These are phyloP conservation scores for Taiozyma onychis DNA, from an alignment of 1,139 yeast genomes.

Conservation along the genomic window DNA sequence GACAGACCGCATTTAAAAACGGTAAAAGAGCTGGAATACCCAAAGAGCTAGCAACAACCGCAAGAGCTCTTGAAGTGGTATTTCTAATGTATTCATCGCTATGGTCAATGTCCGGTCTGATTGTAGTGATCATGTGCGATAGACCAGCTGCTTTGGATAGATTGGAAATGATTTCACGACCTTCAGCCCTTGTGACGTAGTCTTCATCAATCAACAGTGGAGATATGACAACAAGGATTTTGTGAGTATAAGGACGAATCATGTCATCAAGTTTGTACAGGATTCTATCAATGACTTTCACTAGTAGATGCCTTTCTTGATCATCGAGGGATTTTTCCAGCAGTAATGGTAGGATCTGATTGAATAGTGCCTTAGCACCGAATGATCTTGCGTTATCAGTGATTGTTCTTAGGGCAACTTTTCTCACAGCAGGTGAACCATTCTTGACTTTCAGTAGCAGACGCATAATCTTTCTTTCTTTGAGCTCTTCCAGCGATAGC, in stretches of 20 bases:
- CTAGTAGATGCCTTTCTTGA: constrained; percentile 77
- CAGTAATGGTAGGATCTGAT: constrained; percentile 66
- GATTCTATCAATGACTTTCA: constrained; percentile 69
- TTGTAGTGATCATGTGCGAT: constrained; percentile 65
- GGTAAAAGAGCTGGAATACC: constrained; percentile 74
- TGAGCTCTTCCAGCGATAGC: constrained; percentile 46
- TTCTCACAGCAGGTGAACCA: constrained; percentile 65
- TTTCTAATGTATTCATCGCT: constrained; percentile 80
- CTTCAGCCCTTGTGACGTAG: constrained; percentile 64
- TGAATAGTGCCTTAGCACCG: constrained; percentile 69
- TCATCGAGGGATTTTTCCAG: constrained; percentile 72
- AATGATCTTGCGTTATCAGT: constrained; percentile 58
- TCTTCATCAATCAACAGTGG: constrained; percentile 84
- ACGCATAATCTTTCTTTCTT: constrained; percentile 58
- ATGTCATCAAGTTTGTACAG: constrained; percentile 58
- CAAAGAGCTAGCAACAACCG: constrained; percentile 77
- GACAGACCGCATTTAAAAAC: constrained; percentile 75
- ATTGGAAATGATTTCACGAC: constrained; percentile 72
- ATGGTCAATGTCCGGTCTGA: constrained; percentile 80
- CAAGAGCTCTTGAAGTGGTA: constrained; percentile 72
- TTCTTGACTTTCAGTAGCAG: constrained; percentile 69
- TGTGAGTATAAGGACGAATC: constrained; percentile 69
- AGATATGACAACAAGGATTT: constrained; percentile 66
- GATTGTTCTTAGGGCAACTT: constrained; percentile 62
- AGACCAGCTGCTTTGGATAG: constrained; percentile 81